Base-by-base conservation (phyloP, 768 basidiomycete genomes). In the Hortiboletus campestris region DNA sequence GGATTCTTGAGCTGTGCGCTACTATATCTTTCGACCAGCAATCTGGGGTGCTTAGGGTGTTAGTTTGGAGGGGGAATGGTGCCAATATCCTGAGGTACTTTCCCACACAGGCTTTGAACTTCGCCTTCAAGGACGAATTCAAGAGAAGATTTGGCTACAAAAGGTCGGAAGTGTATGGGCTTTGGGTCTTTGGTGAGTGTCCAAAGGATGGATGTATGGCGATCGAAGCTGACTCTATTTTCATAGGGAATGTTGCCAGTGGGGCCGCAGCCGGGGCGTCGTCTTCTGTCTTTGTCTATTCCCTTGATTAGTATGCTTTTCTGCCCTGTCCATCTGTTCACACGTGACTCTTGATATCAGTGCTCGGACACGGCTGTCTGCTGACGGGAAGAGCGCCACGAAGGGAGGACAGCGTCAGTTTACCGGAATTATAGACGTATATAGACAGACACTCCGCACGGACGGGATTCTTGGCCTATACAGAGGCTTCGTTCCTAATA, bases 61-160 rank as follows among this genome's bases (percentile, higher is more conserved):
- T 58, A 71, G 76, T 76, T 60, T 78, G 76, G 77, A 75, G 76
- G 36, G 76, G 77, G 28, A 78, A 78, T 51, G 72, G 74, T 40
- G 72, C 77, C 52, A 78, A 78, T 49, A 66, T 78, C 32, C 58
- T 77, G 50, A 72, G 76, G 47, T 78, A 78, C 69, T 78, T 78
- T 64, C 78, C 76, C 14, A 78, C 78, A 0, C 76, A 78, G 57
- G 76, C 76, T 0, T 63, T 78, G 46, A 78, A 78, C 65, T 78
- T 78, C 53, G 77, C 77, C n/a, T 77, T 77, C 74, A 76, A 77
- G 66, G 78, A 78, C 58, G 65, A 60, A 19, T 77, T 71, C 62
- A 78, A 78, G 63, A 57, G 65, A 42, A 64, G 66, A 51, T 66
- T 78, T n/a, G 70, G 67, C 0, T 72, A 67, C 50, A 72, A 72